Percentiles rank a stretch among this genome's conserved stretches.
These are phyloP conservation scores for Pleurotus citrinopileatus DNA, from an alignment of 768 basidiomycete genomes.

Conservation along the genomic window DNA sequence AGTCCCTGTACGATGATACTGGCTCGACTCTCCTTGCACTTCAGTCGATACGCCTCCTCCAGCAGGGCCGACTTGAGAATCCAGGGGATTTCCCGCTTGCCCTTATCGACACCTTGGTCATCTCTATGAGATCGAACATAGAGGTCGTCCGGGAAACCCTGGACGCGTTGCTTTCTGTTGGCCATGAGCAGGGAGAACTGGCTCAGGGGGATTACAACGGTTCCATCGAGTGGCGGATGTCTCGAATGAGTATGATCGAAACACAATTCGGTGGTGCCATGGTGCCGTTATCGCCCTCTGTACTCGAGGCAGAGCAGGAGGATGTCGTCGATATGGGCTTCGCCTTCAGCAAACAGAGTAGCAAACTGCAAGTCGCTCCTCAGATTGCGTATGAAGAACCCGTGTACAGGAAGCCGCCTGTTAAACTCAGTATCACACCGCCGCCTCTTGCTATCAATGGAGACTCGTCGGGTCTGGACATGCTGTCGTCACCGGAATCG, in stretches of 20 bases:
- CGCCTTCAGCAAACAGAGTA: slow-evolving; percentile 42
- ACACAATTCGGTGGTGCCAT: slow-evolving; percentile 40
- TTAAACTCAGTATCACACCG: neutral
- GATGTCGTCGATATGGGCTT: slow-evolving; percentile 60
- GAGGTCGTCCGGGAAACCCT: slow-evolving; percentile 54
- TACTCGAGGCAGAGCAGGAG: slow-evolving; percentile 37
- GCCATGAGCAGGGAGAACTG: slow-evolving; percentile 69
- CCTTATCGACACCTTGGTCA: slow-evolving; percentile 45
- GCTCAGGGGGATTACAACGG: slow-evolving; percentile 69
- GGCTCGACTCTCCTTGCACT: slow-evolving; percentile 55
- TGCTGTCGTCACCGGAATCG: slow-evolving; percentile 7
- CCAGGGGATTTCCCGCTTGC: slow-evolving; percentile 37
- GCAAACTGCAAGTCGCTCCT: slow-evolving; percentile 24
- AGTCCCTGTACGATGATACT: slow-evolving; percentile 74
- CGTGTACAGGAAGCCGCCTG: neutral
- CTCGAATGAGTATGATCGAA: slow-evolving; percentile 61
- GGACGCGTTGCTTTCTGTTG: slow-evolving; percentile 59
- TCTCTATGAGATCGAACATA: slow-evolving; percentile 56
- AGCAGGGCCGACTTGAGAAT: slow-evolving; percentile 25
- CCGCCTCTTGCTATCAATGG: slow-evolving; percentile 16
- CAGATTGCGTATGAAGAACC: neutral
- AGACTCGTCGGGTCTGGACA: neutral
- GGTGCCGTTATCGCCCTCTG: slow-evolving; percentile 33
- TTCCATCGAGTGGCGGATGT: slow-evolving; percentile 77
- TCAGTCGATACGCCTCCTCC: slow-evolving; percentile 47